phyloP scores from a whole-genome alignment of 805 yeast species.

The Kockiozyma suomiensis region DNA sequence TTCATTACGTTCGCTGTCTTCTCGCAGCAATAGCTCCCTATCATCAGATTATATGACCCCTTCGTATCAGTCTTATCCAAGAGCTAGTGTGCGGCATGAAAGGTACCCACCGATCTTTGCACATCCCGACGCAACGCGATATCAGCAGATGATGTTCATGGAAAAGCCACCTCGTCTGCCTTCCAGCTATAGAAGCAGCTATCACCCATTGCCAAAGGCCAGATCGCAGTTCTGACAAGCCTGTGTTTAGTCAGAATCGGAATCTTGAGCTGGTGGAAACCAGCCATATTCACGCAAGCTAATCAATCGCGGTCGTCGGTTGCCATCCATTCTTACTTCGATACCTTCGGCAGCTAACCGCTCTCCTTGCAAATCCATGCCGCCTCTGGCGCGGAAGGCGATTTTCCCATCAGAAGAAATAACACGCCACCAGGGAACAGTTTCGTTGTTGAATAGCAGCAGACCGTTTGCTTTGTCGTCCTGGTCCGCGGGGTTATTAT shows the following conservation, averaged over 20 bases:
- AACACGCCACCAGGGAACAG: constrained; percentile 83
- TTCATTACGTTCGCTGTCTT: neutral
- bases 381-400: constrained; percentile 52
- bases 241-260: constrained; percentile 9
- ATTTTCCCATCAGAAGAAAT: constrained; percentile 64
- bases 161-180: no score
- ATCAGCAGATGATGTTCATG: neutral
- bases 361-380: constrained; percentile 50
- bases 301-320: constrained; percentile 43
- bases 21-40: neutral
- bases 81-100: neutral
- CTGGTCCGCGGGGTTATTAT: constrained; percentile 22
- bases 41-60: neutral
- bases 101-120: neutral
- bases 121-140: neutral
- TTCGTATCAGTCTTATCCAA: neutral
- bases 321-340: constrained; percentile 39
- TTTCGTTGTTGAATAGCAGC: constrained; percentile 39
- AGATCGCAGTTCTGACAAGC: no score
- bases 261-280: constrained; percentile 53
- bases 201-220: neutral
- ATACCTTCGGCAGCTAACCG: constrained; percentile 52
- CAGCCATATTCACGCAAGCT: constrained; percentile 58
- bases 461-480: constrained; percentile 11
- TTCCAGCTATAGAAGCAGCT: neutral